Base-by-base conservation (phyloP, 2,329 filamentous ascomycete genomes). In the Thelonectria rubi region DNA sequence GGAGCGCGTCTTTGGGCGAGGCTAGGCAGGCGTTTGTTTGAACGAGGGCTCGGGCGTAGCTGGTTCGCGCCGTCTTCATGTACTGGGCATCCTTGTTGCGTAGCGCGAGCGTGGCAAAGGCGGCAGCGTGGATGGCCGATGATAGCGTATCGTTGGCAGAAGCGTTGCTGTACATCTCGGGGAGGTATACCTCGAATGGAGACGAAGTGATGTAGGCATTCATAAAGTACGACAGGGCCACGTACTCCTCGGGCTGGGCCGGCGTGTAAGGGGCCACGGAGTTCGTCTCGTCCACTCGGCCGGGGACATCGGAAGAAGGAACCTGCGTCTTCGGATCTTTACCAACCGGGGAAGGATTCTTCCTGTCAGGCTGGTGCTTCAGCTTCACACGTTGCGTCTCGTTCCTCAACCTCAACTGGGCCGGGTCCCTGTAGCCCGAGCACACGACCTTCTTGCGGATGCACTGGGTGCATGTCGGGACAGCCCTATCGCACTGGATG, bases 381-480 rank as follows among this genome's bases (percentile, higher is more conserved):
- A 55, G 58, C 15, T 66, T 61, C 12, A 71, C 61, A 30, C 64
- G 64, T 17, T 51, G 51, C 5, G 72, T 73, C 64, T 73, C 72
- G 51, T 73, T 69, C 51, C 70, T 60, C 15, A 73, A 49, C 21
- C 70, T 69, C 34, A 73, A 57, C 3, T 64, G 63, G 0, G 57
- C 64, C 5, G 67, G 59, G 64, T 73, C 68, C 42, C 69, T 65
- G 47, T 73, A 73, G 21, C 71, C 72, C 2, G 65, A 60, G 24
- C 72, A 73, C 6, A 39, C 18, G 24, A 70, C 65, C 18, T 65
- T 63, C 51, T 73, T 73, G 34, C 72, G 71, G n/a, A 51, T 60
- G 60, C 72, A 73, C 52, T 73, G 72, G 17, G 70, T 63, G 51
- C 72, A 73, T 20, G 66, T 64, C 12, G 67, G 48, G 30, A 67